Percentiles rank a stretch among this genome's conserved stretches.
These are phyloP conservation scores for Debaryomyces sp. DNA, from an alignment of 1,139 yeast genomes.

Conservation along the genomic window DNA sequence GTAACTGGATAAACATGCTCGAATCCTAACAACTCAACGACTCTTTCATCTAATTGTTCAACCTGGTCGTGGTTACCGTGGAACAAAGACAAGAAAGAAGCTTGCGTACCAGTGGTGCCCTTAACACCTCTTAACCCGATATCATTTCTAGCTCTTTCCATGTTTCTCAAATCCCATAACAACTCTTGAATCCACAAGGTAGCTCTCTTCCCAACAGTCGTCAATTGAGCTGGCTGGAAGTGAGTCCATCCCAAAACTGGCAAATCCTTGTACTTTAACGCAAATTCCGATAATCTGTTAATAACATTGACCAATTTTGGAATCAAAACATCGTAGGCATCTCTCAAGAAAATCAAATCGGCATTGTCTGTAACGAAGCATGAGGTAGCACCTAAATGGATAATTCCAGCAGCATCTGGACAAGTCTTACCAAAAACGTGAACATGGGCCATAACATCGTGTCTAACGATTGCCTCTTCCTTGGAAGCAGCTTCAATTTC, in stretches of 20 bases:
- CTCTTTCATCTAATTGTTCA: slow-evolving; percentile 87
- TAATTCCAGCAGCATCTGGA: slow-evolving; percentile 97
- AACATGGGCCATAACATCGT: slow-evolving; percentile 99
- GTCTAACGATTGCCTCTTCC: slow-evolving; percentile 98
- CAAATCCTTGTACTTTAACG: slow-evolving; percentile 87
- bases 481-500: slow-evolving; percentile 86
- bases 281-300: slow-evolving; percentile 85
- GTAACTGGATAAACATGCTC: slow-evolving; percentile 96
- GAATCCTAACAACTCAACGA: slow-evolving; percentile 90
- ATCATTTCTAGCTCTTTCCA: slow-evolving; percentile 94
- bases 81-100: slow-evolving; percentile 89
- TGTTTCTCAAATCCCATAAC: slow-evolving; percentile 96
- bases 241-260: slow-evolving; percentile 99
- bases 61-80: slow-evolving; percentile 97
- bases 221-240: slow-evolving; percentile 98
- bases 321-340: slow-evolving; percentile 89
- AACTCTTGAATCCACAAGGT: slow-evolving; percentile 97
- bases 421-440: slow-evolving; percentile 91
- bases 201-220: slow-evolving; percentile 98
- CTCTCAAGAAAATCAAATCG: slow-evolving; percentile 92
- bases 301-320: slow-evolving; percentile 96
- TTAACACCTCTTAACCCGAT: slow-evolving; percentile 97
- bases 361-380: slow-evolving; percentile 98
- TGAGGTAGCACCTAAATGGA: slow-evolving; percentile 97
- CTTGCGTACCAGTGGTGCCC: slow-evolving; percentile 99